These are phyloP conservation scores for Dothistroma septosporum DNA, from an alignment of 2,329 filamentous ascomycete species.

Conservation along the genomic window DNA sequence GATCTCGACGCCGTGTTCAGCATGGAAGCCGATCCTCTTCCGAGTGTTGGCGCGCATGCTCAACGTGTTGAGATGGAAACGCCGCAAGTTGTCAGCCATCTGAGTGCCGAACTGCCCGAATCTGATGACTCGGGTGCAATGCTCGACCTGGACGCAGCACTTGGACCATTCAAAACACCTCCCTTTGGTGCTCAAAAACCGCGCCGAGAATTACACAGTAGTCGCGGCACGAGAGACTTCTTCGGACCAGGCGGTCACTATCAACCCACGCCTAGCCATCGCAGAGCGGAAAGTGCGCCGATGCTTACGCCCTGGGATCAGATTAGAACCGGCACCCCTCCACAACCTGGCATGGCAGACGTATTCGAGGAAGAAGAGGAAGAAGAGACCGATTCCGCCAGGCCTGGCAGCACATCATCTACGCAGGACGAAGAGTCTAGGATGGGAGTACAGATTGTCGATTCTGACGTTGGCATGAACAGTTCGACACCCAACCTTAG, in stretches of 20 bases:
- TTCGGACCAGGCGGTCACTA: conserved; percentile 67
- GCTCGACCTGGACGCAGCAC: conserved; percentile 89
- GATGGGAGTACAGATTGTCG: conserved; percentile 32
- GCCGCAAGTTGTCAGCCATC: conserved; percentile 7
- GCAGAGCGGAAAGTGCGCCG: conserved; percentile 67
- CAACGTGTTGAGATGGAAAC: conserved; percentile 9
- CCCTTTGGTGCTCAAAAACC: conserved; percentile 62
- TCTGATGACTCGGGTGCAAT: conserved; percentile 55
- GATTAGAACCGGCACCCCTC: conserved; percentile 26
- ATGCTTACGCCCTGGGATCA: conserved; percentile 71
- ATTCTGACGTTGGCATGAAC: conserved; percentile 21
- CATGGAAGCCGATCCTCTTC: conserved; percentile 14
- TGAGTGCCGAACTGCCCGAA: conserved; percentile 10
- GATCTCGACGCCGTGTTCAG: conserved; percentile 33
- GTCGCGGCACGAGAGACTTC: conserved; percentile 66
- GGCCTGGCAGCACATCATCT: conserved; percentile 14
- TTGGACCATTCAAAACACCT: conserved; percentile 87
- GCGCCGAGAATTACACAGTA: conserved; percentile 71
- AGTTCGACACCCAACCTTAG: conserved; percentile 5
- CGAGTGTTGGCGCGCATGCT: conserved; percentile 3
- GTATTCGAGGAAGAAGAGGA: conserved; percentile 84
- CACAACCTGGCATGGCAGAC: conserved; percentile 69
- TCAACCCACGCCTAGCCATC: conserved; percentile 13
- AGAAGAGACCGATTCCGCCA: conserved; percentile 35
- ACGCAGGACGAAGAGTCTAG: conserved; percentile 19